phyloP scores from a whole-genome alignment of 192 early-diverging fungal genomes.

The Cetraspora pellucida region DNA sequence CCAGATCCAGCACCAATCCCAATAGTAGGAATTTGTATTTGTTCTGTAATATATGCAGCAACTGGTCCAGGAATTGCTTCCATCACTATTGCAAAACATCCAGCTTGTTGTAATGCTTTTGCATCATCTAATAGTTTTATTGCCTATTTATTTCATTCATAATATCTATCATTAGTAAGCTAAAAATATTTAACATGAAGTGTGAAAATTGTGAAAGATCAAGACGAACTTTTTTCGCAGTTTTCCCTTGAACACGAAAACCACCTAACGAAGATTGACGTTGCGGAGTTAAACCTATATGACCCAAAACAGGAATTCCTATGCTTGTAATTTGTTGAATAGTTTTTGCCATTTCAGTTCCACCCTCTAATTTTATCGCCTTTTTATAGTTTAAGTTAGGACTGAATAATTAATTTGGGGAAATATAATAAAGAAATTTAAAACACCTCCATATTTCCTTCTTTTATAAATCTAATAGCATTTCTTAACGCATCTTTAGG shows the following conservation, averaged over 20 bases:
- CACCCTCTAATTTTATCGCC: conserved; percentile 96
- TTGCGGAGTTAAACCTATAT: conserved; percentile 96
- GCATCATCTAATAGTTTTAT: conserved; percentile 82
- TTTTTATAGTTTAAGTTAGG: neutral
- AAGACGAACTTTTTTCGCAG: conserved; percentile 56
- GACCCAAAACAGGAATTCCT: conserved; percentile 93
- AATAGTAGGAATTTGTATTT: conserved; percentile 87
- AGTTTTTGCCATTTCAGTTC: conserved; percentile 79
- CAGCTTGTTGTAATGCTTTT: conserved; percentile 85
- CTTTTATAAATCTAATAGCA: conserved; percentile 83
- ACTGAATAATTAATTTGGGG: neutral
- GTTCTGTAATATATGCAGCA: conserved; percentile 79
- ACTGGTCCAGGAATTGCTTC: conserved; percentile 93
- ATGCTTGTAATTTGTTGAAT: conserved; percentile 76
- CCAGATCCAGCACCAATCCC: conserved; percentile 93
- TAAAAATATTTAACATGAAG: neutral
- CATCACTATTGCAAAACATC: conserved; percentile 87
- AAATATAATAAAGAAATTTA: neutral
- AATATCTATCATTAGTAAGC: neutral
- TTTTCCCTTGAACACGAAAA: conserved; percentile 91
- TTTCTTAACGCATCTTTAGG: conserved; percentile 74
- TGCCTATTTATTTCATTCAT: conserved; percentile 51
- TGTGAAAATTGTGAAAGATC: neutral
- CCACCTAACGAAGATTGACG: conserved; percentile 84
- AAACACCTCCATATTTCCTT: conserved; percentile 79